phyloP scores from a whole-genome alignment of 2,329 filamentous ascomycete genomes.

The Alternaria brassicicola region DNA sequence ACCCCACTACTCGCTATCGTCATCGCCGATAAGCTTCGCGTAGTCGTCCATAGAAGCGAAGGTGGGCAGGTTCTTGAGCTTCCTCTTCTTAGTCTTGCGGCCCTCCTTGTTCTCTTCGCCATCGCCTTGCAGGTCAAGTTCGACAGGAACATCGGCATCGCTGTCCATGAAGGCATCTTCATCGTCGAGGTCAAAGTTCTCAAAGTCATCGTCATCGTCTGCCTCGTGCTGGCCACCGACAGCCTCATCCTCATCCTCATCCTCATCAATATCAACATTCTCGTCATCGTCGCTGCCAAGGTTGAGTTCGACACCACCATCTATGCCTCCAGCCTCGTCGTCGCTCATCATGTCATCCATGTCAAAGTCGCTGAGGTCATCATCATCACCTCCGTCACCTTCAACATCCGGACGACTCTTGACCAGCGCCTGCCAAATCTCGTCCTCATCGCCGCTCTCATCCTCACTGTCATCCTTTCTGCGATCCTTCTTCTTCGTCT shows the following conservation, averaged over 20 bases:
- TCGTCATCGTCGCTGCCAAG: slow-evolving; percentile 58
- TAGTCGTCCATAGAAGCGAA: slow-evolving; percentile 97
- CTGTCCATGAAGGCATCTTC: slow-evolving; percentile 62
- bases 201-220: slow-evolving; percentile 45
- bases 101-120: slow-evolving; percentile 51
- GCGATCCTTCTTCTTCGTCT: slow-evolving; percentile 58
- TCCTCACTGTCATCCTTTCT: slow-evolving; percentile 50
- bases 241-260: slow-evolving; percentile 56
- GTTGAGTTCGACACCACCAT: slow-evolving; percentile 51
- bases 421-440: slow-evolving; percentile 91
- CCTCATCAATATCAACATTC: slow-evolving; percentile 51
- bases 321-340: slow-evolving; percentile 54
- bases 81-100: slow-evolving; percentile 72
- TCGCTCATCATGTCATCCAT: slow-evolving; percentile 53
- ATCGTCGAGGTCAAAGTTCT: slow-evolving; percentile 55
- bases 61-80: slow-evolving; percentile 85
- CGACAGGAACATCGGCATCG: slow-evolving; percentile 61
- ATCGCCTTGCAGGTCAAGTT: slow-evolving; percentile 51
- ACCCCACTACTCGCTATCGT: slow-evolving; percentile 50
- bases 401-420: slow-evolving; percentile 79
- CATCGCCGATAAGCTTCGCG: slow-evolving; percentile 77
- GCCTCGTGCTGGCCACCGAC: slow-evolving; percentile 49
- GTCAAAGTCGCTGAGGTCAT: slow-evolving; percentile 60
- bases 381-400: slow-evolving; percentile 65
- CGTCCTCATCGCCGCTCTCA: slow-evolving; percentile 73